Evolutionary conservation across 140 eudicot species (phyloP).

Genomic region (Stevia rebaudiana): DNA sequence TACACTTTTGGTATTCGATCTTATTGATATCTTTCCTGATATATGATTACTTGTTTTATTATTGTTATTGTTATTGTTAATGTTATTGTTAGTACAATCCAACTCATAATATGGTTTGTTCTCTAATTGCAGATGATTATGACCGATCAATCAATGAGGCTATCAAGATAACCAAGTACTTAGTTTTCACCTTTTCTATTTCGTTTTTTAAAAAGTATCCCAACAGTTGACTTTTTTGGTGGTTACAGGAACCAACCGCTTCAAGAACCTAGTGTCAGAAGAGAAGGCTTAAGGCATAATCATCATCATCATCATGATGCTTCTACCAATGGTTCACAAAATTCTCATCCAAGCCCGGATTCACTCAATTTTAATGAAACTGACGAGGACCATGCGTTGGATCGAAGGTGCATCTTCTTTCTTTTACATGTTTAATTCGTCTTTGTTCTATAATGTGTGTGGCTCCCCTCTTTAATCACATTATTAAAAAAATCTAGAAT

Average conservation of each 20-base stretch:
- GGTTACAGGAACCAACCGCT: constrained; percentile 46
- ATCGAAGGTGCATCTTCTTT: constrained; percentile 54
- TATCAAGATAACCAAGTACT: constrained; percentile 80
- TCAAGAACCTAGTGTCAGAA: constrained; percentile 46
- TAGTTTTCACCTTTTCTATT: neutral
- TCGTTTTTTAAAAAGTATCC: too few relatives aligned
- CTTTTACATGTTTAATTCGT: neutral
- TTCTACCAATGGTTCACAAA: constrained; percentile 52
- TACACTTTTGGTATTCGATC: constrained; percentile 77
- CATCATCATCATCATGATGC: constrained; percentile 22
- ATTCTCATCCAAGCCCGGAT: constrained; percentile 43
- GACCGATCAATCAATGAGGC: constrained; percentile 93
- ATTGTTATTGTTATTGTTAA: too few relatives aligned
- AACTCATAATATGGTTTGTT: too few relatives aligned
- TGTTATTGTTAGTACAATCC: too few relatives aligned
- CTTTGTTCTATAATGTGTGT: too few relatives aligned
- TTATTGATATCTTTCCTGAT: neutral
- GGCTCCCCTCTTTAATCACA: too few relatives aligned
- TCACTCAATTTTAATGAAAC: constrained; percentile 47
- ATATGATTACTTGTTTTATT: too few relatives aligned
- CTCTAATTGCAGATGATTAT: constrained; percentile 95
- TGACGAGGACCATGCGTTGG: constrained; percentile 55
- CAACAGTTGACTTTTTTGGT: too few relatives aligned
- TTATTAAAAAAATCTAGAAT: too few relatives aligned
- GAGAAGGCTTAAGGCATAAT: constrained; percentile 43